Evolutionary conservation across 805 yeast species (phyloP), one percentile per base, ranked within the genome.

Genomic region (baker's yeast (Saccharomyces cerevisiae)): DNA sequence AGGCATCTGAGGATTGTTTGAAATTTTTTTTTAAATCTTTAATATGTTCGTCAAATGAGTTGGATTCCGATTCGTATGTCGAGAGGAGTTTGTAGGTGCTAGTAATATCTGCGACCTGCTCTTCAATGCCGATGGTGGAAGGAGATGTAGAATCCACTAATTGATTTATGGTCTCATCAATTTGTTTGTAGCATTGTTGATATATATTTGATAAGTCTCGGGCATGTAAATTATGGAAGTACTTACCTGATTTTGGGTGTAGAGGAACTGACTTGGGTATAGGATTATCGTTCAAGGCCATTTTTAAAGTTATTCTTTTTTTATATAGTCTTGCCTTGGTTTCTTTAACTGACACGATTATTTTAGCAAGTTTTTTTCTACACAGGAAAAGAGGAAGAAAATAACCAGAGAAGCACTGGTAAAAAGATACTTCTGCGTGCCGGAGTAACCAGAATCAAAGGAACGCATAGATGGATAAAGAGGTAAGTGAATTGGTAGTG

Each of bases 401-500:
- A 41, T 31, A 27, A 17, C 17, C 6, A n/a, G 11, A 36, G 24
- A 36, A 36, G 11, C 43, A 17, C 17, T 11, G 6, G 43, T 36
- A 17, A 3, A 24, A 36, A 17, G 43, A 17, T 8, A 36, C 24
- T 11, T 24, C 17, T 6, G 22, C 6, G 43, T 36, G 43, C 43
- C 22, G 24, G 17, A 36, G 43, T 6, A 10, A 8, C 43, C 10
- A 17, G 11, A 8, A 9, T 10, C 14, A n/a, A 17, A 36, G 43
- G 4, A 10, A 36, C 17, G 43, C 17, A 47, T 46, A 43, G 48
- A 59, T 64, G 62, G 59, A 58, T n/a, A 57, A 60, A 14, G 54
- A 60, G 43, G 60, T 68, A 46, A 62, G 62, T 31, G 70, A 68
- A 48, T 54, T 69, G 50, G 58, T 69, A 26, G 70, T 69, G 46